Evolutionary conservation across 495 filamentous ascomycete species (phyloP).

Genomic region (Podospora tetraspora): DNA sequence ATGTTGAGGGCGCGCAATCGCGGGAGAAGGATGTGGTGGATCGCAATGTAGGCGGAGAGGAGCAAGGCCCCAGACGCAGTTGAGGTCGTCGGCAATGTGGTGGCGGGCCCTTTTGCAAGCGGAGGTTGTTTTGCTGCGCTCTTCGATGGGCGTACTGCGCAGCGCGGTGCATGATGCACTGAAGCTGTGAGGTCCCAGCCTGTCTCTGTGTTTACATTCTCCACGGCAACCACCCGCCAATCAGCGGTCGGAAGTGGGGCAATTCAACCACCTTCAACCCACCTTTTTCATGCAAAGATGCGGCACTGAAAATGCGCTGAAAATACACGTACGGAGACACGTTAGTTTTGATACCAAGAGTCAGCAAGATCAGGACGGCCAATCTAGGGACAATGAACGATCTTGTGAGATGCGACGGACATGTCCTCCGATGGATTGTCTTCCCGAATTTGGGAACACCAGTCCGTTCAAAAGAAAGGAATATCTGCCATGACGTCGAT

Average conservation of each 20-base stretch:
- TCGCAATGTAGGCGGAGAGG: constrained; percentile 29
- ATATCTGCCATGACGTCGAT: neutral
- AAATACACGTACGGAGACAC: neutral
- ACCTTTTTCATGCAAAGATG: neutral
- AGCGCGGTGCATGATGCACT: constrained; percentile 1
- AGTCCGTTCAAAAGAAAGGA: neutral
- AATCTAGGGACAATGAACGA: neutral
- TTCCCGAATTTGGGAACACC: neutral
- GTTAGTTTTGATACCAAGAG: neutral
- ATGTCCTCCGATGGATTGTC: neutral
- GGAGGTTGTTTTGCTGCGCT: constrained; percentile 24
- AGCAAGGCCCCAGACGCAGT: constrained; percentile 28
- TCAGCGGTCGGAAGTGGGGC: constrained; percentile 7
- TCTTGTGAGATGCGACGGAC: neutral
- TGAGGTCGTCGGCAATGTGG: constrained; percentile 26
- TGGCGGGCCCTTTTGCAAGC: constrained; percentile 18
- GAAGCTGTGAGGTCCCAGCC: constrained; percentile 6
- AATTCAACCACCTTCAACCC: neutral
- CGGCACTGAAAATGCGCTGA: neutral
- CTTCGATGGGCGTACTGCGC: constrained; percentile 29
- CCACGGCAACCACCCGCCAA: constrained; percentile 28
- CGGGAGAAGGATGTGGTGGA: constrained; percentile 27
- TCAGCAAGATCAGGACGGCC: neutral
- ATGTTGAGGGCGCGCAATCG: constrained; percentile 33
- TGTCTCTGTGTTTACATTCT: constrained; percentile 28